Conservation (phyloP, 306 rosid genomes). For the Styphnolobium japonicum region DNA sequence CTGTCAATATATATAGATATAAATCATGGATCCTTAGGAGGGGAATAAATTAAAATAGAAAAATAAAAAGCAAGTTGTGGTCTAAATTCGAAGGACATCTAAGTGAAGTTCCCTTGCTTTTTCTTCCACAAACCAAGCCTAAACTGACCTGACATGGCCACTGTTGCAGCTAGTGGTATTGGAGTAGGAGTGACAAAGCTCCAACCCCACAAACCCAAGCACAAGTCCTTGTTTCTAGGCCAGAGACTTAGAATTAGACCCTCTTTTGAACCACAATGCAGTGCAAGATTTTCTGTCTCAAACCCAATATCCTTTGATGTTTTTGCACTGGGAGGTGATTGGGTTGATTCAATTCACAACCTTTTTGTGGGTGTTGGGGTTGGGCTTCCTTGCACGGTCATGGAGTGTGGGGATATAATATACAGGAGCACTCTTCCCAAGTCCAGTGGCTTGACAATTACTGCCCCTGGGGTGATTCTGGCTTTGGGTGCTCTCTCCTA, state of each 20-base stretch:
- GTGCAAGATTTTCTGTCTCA: conserved; percentile 28
- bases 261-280: conserved; percentile 2
- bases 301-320: conserved; percentile 31
- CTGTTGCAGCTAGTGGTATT: conserved; percentile 60
- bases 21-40: not conserved
- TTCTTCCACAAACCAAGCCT: conserved; percentile 17
- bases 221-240: conserved; percentile 62
- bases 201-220: conserved; percentile 44
- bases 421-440: conserved; percentile 92
- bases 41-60: not conserved
- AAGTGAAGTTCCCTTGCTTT: conserved; percentile 4
- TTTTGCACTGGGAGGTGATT: conserved; percentile 46
- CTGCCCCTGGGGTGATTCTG: conserved; percentile 68
- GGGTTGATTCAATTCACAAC: conserved; percentile 51
- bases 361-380: conserved; percentile 86
- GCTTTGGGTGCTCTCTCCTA: conserved; percentile 81
- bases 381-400: conserved; percentile 87
- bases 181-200: conserved; percentile 50
- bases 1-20: conserved; percentile 10
- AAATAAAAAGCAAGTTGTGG: conserved; percentile 31
- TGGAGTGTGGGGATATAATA: conserved; percentile 94
- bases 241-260: conserved; percentile 45
- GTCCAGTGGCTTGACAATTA: conserved; percentile 63
- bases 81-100: conserved; percentile 32
- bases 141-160: conserved; percentile 46